Evolutionary conservation across 148 eudicot genomes (phyloP), one percentile per base, ranked within the genome.

Genomic region (Rhododendron vialii): DNA sequence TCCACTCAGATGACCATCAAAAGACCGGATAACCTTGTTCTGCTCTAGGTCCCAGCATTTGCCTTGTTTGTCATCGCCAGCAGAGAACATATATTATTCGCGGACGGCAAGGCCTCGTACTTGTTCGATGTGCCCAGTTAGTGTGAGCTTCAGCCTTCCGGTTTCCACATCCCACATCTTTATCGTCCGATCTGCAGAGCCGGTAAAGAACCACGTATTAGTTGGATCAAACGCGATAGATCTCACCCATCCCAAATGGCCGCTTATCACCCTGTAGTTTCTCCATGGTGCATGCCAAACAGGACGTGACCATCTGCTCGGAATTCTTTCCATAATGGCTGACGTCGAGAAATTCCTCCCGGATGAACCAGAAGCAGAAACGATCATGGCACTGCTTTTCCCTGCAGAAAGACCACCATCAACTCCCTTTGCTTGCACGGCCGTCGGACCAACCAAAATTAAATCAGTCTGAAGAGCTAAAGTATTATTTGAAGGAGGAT

Each of bases 161-260:
- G 87, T 93, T 28, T 92, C 98, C 78, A 94, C 91, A 87, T 97
- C 99, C 99, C 99, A 97, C 87, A 97, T 97, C 99, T 97, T 97
- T 47, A 97, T 97, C 18, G 98, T 94, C 24, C 98, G 94, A 94
- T 97, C 99, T 65, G 98, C 99, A 80, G 99, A 97, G 74, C 98
- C 99, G 7, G 99, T 93, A 90, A 98, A 95, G 87, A 97, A 97
- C 99, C 99, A 97, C 48, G 83, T 47, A 87, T 97, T 97, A 89
- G 96, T 94, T 74, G 99, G 99, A 92, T 93, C 96, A 89, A 97
- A 95, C 15, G 99, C 98, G 84, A 97, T 87, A 36, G 99, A 47
- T 84, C 99, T 92, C 83, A 97, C 99, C 99, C 99, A 97, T 84
- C 99, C 99, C 95, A 97, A 92, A 91, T 97, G 99, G 65, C 99